These are phyloP conservation scores for Cornus florida DNA, from an alignment of 148 eudicot species.

Conservation along the genomic window DNA sequence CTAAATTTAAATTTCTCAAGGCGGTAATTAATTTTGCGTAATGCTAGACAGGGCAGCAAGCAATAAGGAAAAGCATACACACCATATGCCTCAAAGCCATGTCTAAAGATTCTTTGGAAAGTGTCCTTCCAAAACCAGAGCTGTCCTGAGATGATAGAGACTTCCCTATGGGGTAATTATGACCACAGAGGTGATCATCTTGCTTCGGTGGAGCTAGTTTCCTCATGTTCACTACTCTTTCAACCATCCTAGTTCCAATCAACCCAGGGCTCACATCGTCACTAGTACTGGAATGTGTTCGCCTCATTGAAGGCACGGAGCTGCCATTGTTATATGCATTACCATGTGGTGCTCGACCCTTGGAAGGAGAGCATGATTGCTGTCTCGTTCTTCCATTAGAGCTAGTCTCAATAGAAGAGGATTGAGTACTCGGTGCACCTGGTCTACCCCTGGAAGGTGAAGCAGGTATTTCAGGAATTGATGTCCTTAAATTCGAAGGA, in stretches of 20 bases:
- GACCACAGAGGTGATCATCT: slow-evolving; percentile 77
- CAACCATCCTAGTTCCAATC: slow-evolving; percentile 91
- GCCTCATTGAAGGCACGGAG: slow-evolving; percentile 76
- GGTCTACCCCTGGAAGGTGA: slow-evolving; percentile 89
- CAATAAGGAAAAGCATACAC: slow-evolving; percentile 18
- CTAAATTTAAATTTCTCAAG: too few species aligned
- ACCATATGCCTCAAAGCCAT: slow-evolving; percentile 99
- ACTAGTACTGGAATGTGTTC: slow-evolving; percentile 70
- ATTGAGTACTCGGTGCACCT: slow-evolving; percentile 64
- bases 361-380: slow-evolving; percentile 90
- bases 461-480: slow-evolving; percentile 78
- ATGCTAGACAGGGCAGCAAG: neutral
- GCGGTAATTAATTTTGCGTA: too few species aligned
- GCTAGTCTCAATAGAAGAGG: slow-evolving; percentile 73
- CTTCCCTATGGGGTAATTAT: slow-evolving; percentile 72
- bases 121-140: slow-evolving; percentile 87
- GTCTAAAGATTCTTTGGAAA: slow-evolving; percentile 92
- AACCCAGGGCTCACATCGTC: slow-evolving; percentile 85
- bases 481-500: slow-evolving; percentile 92
- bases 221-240: slow-evolving; percentile 94
- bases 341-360: slow-evolving; percentile 85
- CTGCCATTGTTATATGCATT: slow-evolving; percentile 55
- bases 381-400: slow-evolving; percentile 68
- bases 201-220: slow-evolving; percentile 84
- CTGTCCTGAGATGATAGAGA: slow-evolving; percentile 83